Conservation (phyloP, 2,329 filamentous ascomycete genomes). For the Teratosphaeria epicoccoides region DNA sequence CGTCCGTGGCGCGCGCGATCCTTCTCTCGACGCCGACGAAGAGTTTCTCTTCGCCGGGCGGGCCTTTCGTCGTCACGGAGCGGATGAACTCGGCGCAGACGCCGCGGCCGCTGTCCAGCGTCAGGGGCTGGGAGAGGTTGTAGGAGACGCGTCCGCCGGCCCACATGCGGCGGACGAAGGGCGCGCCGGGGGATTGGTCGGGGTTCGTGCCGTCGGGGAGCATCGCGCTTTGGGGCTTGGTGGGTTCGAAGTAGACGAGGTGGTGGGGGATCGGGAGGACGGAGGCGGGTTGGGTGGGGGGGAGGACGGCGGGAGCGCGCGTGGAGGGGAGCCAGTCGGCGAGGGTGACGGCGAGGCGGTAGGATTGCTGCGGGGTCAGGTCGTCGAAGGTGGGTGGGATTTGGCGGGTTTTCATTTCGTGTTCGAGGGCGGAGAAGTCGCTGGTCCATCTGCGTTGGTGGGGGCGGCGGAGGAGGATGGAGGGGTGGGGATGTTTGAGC, state of each 20-base stretch:
- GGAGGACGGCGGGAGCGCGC: constrained; percentile 12
- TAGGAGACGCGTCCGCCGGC: constrained; percentile 65
- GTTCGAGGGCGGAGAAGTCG: constrained; percentile 30
- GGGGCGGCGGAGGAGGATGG: not conserved
- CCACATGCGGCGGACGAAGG: constrained; percentile 76
- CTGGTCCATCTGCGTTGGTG: constrained; percentile 20
- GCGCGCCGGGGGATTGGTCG: constrained; percentile 60
- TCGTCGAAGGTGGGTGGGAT: constrained; percentile 45
- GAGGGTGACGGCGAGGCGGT: constrained; percentile 56
- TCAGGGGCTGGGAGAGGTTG: constrained; percentile 22
- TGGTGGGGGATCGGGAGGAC: constrained; percentile 58
- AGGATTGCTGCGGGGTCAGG: constrained; percentile 50
- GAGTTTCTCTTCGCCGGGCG: constrained; percentile 43
- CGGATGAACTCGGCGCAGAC: constrained; percentile 41
- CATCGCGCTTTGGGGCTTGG: constrained; percentile 50
- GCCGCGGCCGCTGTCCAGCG: constrained; percentile 26
- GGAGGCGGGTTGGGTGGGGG: constrained; percentile 15
- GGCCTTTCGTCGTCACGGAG: constrained; percentile 40
- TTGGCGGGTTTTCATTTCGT: constrained; percentile 38
- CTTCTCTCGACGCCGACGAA: constrained; percentile 50
- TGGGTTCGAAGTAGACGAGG: constrained; percentile 75
- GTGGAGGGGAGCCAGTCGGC: constrained; percentile 41
- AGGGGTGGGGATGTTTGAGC: constrained; percentile 6
- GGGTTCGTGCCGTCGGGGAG: constrained; percentile 77
- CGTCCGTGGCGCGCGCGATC: constrained; percentile 26